These are phyloP conservation scores for Kalmanozyma brasiliensis DNA, from an alignment of 1,284 basidiomycete genomes.

Conservation along the genomic window DNA sequence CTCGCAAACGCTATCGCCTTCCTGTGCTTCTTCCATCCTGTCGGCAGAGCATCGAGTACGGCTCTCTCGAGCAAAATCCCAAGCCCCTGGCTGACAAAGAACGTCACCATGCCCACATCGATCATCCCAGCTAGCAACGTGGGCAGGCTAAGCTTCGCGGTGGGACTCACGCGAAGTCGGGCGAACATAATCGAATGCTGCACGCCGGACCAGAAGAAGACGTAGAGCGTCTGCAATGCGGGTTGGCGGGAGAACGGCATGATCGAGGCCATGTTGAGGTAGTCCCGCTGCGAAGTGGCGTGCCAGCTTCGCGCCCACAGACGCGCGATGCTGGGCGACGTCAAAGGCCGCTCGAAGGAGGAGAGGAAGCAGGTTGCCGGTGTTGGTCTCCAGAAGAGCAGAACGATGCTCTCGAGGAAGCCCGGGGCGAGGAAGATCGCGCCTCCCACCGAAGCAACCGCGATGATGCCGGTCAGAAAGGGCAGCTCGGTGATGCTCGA, in stretches of 20 bases:
- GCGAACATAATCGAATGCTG: conserved; percentile 41
- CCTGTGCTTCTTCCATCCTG: conserved; percentile 21
- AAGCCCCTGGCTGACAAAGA: conserved; percentile 34
- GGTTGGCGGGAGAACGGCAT: conserved; percentile 16
- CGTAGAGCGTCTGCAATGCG: conserved; percentile 27
- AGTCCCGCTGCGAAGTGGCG: conserved; percentile 32
- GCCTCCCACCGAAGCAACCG: conserved; percentile 10
- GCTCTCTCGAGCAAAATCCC: conserved; percentile 31
- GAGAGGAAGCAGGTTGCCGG: conserved; percentile 25
- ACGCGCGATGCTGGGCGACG: conserved; percentile 19
- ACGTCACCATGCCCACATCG: conserved; percentile 33
- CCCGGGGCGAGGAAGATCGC: conserved; percentile 19
- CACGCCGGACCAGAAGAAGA: conserved; percentile 43
- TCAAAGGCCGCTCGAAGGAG: conserved; percentile 28
- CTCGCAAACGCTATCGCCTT: conserved; percentile 2
- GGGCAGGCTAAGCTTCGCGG: background rate
- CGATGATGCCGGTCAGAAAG: conserved; percentile 7
- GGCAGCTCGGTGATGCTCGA: conserved; percentile 25
- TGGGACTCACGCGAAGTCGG: conserved; percentile 11
- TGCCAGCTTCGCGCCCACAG: conserved; percentile 49
- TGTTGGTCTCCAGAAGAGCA: conserved; percentile 16
- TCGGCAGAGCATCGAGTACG: conserved; percentile 17
- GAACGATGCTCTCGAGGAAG: conserved; percentile 14
- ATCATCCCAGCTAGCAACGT: conserved; percentile 16
- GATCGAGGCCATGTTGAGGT: conserved; percentile 22